Percentiles rank a stretch among this genome's conserved stretches.
Conservation (phyloP, 257 asterid species). For the Agastache rugosa region DNA sequence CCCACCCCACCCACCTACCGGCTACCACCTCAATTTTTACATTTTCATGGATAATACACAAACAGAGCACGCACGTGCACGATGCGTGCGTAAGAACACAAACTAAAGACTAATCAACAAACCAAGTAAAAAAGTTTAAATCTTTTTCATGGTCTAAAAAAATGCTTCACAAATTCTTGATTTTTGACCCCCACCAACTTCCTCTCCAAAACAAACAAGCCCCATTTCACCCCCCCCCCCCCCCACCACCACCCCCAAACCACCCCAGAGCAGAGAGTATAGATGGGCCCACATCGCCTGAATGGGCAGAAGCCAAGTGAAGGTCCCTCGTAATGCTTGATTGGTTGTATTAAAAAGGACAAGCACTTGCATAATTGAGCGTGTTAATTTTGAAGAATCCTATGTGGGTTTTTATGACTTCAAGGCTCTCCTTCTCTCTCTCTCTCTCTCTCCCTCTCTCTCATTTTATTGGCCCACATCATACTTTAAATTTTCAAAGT, state of each 20-base stretch:
- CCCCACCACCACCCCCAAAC: too few species aligned
- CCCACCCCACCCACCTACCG: neutral
- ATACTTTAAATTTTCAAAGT: neutral
- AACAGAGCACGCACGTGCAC: slow-evolving; percentile 34
- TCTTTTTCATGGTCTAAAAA: slow-evolving; percentile 35
- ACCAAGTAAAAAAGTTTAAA: slow-evolving; percentile 19
- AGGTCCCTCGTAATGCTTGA: slow-evolving; percentile 44
- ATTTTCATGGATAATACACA: neutral
- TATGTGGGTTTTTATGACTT: slow-evolving; percentile 52
- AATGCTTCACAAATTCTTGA: slow-evolving; percentile 27
- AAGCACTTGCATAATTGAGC: slow-evolving; percentile 47
- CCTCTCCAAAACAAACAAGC: neutral
- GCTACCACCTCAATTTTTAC: too few species aligned
- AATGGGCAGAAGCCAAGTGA: slow-evolving; percentile 28
- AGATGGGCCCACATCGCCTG: slow-evolving; percentile 36
- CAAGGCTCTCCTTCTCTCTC: slow-evolving; percentile 34
- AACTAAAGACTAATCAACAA: slow-evolving; percentile 5
- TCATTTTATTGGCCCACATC: slow-evolving; percentile 33
- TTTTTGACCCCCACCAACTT: slow-evolving; percentile 24
- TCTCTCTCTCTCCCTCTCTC: neutral
- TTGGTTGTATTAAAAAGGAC: slow-evolving; percentile 49
- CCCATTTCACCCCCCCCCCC: neutral
- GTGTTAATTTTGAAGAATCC: slow-evolving; percentile 57
- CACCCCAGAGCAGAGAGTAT: too few species aligned
- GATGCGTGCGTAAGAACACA: slow-evolving; percentile 24